phyloP scores from a whole-genome alignment of 2,329 filamentous ascomycete genomes.

The Chaetomium strumarium region DNA sequence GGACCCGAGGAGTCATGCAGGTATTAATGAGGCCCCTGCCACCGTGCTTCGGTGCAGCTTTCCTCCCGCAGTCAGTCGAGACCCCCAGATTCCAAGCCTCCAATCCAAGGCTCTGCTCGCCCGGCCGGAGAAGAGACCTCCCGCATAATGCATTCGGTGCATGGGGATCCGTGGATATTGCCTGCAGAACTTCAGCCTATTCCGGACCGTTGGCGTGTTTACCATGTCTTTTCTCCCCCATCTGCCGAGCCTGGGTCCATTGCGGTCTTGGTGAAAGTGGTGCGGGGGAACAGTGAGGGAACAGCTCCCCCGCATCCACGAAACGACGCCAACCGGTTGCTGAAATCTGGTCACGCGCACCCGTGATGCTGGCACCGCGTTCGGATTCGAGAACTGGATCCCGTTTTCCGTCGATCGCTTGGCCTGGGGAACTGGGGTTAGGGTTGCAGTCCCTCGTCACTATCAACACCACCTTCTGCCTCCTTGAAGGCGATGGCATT shows the following conservation, averaged over 20 bases:
- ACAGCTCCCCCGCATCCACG: constrained; percentile 5
- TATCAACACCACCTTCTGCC: no score
- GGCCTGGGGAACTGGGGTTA: background rate
- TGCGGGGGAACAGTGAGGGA: background rate
- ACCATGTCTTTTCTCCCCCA: constrained; percentile 4
- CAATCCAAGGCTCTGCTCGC: background rate
- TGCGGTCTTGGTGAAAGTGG: background rate
- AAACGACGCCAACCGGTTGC: background rate
- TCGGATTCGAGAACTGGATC: constrained; percentile 5
- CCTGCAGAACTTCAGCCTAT: constrained; percentile 18
- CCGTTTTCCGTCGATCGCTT: constrained; percentile 7
- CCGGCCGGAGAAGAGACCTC: background rate
- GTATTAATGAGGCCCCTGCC: no score
- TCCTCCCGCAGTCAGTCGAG: no score
- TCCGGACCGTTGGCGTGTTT: constrained; percentile 7
- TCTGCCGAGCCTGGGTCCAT: constrained; percentile 8
- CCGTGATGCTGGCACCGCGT: background rate
- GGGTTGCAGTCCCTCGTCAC: background rate
- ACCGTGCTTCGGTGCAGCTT: no score
- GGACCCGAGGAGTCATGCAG: no score
- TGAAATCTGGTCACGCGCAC: background rate
- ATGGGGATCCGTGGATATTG: background rate
- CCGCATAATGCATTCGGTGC: no score
- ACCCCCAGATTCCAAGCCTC: no score
- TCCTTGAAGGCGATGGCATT: no score